A percentile compares a stretch with the other conserved stretches of the same genome.
Evolutionary conservation across 257 asterid genomes (phyloP).

Genomic region (Striga asiatica): DNA sequence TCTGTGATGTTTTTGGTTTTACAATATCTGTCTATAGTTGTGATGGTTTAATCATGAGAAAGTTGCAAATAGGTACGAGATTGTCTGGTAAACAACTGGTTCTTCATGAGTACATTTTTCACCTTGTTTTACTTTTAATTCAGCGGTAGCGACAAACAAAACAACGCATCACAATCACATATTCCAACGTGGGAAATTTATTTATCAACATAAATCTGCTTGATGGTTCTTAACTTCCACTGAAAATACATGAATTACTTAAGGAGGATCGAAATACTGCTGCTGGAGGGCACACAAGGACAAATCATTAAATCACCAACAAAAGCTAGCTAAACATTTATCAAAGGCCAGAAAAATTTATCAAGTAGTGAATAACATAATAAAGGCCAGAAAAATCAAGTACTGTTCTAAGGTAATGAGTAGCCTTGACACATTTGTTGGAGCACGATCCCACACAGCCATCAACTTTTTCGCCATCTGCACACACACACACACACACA

Average conservation of each 20-base stretch:
- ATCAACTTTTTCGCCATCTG: constrained; percentile 74
- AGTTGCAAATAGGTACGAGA: too few relatives aligned
- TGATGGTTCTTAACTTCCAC: too few relatives aligned
- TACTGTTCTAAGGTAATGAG: constrained; percentile 25
- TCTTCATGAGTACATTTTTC: not conserved
- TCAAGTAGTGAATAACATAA: not conserved
- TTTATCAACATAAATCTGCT: too few relatives aligned
- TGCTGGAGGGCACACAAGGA: not conserved
- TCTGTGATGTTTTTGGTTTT: not conserved
- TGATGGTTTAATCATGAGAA: too few relatives aligned
- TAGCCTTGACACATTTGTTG: constrained; percentile 50
- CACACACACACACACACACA: not conserved
- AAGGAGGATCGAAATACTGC: not conserved
- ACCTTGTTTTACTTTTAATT: too few relatives aligned
- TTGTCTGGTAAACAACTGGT: too few relatives aligned
- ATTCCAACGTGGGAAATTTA: too few relatives aligned
- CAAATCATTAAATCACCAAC: not conserved
- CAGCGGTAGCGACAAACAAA: too few relatives aligned
- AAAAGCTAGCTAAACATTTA: too few relatives aligned
- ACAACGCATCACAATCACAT: too few relatives aligned
- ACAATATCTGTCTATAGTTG: too few relatives aligned
- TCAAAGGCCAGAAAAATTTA: too few relatives aligned
- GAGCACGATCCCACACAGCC: constrained; percentile 88
- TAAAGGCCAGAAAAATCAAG: not conserved
- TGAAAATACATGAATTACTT: not conserved